Percentiles rank a stretch among this genome's conserved stretches.
Evolutionary conservation across 108 stramenopile species (phyloP).

Genomic region (Cyclotella sp.): DNA sequence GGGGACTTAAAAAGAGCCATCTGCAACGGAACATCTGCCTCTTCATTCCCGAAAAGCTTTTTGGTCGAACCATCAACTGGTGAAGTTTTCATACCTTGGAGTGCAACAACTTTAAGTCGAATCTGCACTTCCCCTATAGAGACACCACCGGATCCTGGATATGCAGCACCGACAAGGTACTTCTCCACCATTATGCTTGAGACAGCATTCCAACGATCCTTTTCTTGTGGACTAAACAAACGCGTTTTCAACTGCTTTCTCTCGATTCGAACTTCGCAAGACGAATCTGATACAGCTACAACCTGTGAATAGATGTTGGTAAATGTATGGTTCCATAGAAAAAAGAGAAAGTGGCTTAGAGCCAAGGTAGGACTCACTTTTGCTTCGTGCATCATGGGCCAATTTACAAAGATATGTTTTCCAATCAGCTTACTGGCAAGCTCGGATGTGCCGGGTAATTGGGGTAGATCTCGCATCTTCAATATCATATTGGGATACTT

Average conservation of each 20-base stretch:
- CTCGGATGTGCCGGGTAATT: constrained; percentile 68
- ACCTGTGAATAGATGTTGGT: constrained; percentile 39
- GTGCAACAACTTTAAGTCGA: constrained; percentile 83
- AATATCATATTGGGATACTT: constrained; percentile 91
- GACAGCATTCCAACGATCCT: constrained; percentile 73
- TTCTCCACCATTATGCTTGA: constrained; percentile 66
- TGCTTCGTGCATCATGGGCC: constrained; percentile 99
- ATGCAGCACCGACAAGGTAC: constrained; percentile 79
- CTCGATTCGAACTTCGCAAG: constrained; percentile 64
- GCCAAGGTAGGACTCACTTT: constrained; percentile 37
- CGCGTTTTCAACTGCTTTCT: constrained; percentile 56
- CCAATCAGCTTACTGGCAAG: constrained; percentile 83
- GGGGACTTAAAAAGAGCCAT: constrained; percentile 91
- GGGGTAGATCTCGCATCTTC: constrained; percentile 73
- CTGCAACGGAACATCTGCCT: constrained; percentile 96
- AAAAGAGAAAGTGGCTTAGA: background rate
- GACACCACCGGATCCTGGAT: constrained; percentile 89
- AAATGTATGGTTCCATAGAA: background rate
- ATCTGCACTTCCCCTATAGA: constrained; percentile 89
- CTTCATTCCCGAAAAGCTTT: constrained; percentile 91
- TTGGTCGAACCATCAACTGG: constrained; percentile 84
- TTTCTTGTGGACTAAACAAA: constrained; percentile 44
- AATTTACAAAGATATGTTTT: constrained; percentile 92
- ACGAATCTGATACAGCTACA: constrained; percentile 84
- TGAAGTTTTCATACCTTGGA: constrained; percentile 95